Base-by-base conservation (phyloP, 768 basidiomycete species). In the Dentipellis sp. region DNA sequence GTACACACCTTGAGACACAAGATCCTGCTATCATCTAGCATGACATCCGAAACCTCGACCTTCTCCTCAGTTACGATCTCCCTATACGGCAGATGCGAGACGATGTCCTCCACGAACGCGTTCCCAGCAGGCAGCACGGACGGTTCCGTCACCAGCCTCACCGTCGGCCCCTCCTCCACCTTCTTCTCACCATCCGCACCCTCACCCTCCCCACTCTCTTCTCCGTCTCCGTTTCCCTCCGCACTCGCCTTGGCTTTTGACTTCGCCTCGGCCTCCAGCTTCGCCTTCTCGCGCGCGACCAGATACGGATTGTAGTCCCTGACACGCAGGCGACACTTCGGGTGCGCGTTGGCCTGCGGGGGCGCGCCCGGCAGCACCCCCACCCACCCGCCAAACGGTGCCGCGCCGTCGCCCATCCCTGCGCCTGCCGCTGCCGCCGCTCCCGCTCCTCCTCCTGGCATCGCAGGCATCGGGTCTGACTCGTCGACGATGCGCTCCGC, bases 1-100 rank as follows among this genome's bases (percentile, higher is more conserved):
- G 16, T 10, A 65, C 69, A 6, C 49, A 79, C 78, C 72, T 76
- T 75, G 45, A 80, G 66, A 51, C 81, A 62, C 56, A 80, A 65
- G 51, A 82, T 59, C 56, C 78, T 64, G 59, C 71, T 73, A 59
- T 78, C 78, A 63, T 80, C 80, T 73, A 80, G 77, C 79, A 80
- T 80, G 52, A 78, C 78, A 64, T 80, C 78, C 51, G 77, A 78
- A 45, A 78, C 74, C 59, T 76, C 72, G 58, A 74, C 78, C 17
- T 64, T 67, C 53, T 79, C 74, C 61, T 74, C 65, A 61, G 76
- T 80, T 34, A 78, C 66, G 19, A 76, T 69, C 65, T 81, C 78
- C 47, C 74, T 74, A 61, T 80, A 80, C 9, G 80, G 76, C 58
- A 82, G 64, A 52, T 65, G 72, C 59, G 75, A 77, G 48, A 73